A percentile compares a stretch with the other conserved stretches of the same genome.
These are phyloP conservation scores for Leptodermis oblonga DNA, from an alignment of 257 asterid species.

Conservation along the genomic window DNA sequence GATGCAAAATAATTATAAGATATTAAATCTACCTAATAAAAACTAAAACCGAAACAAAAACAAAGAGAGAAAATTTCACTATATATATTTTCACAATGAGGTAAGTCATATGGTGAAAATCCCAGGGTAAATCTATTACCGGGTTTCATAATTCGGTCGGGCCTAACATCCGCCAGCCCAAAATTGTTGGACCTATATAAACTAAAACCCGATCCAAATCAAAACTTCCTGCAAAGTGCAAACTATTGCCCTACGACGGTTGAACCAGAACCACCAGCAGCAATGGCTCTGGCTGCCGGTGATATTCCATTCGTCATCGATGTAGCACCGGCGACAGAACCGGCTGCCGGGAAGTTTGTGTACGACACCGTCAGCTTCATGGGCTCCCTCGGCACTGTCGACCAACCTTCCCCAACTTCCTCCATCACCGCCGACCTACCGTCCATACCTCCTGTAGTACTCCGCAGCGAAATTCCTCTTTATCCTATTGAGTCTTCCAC, in stretches of 20 bases:
- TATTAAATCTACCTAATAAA: too few relatives aligned
- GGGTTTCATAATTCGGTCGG: too few relatives aligned
- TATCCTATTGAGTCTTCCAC: slow-evolving; percentile 31
- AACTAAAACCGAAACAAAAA: too few relatives aligned
- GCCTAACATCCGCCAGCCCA: too few relatives aligned
- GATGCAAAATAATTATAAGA: too few relatives aligned
- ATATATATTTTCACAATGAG: too few relatives aligned
- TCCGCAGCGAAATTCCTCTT: slow-evolving; percentile 63
- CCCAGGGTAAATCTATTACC: too few relatives aligned
- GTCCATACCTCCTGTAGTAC: slow-evolving; percentile 46
- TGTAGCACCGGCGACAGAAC: neutral
- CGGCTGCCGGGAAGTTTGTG: slow-evolving; percentile 18
- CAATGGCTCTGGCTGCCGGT: slow-evolving; percentile 39
- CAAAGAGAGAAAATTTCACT: too few relatives aligned
- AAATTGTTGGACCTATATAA: neutral
- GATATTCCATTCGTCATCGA: neutral
- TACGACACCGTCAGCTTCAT: slow-evolving; percentile 76
- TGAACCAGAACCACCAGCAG: neutral
- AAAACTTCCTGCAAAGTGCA: too few relatives aligned
- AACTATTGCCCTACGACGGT: neutral
- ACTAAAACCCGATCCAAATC: slow-evolving; percentile 11
- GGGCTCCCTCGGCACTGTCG: slow-evolving; percentile 16
- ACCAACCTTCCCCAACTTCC: slow-evolving; percentile 10
- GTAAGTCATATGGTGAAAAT: too few relatives aligned
- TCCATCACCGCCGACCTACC: slow-evolving; percentile 14